Evolutionary conservation across 108 stramenopile species (phyloP), one percentile per base, ranked within the genome.

Genomic region (Cyclotella sp.): DNA sequence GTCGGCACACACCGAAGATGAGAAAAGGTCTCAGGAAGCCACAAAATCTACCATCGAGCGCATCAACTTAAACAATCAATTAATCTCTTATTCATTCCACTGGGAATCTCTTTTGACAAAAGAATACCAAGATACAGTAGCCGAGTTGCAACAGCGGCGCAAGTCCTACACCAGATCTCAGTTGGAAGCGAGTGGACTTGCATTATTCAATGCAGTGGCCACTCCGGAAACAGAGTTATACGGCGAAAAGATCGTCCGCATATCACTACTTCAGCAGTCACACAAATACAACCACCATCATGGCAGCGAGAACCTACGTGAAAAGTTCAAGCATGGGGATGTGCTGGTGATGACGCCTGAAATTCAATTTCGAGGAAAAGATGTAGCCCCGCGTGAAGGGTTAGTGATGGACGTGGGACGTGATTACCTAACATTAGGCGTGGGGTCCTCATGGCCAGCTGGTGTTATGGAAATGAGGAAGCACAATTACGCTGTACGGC

Each of bases 201-300:
- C 75, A 0, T 41, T 90, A 29, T 88, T 88, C 60, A 75, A 77
- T 39, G 90, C 84, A 0, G 26, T 46, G 44, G 91, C 91, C 0
- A 73, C 70, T 53, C 87, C 89, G 0, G 89, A 92, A 18, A 72
- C 88, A 29, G 91, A 90, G 77, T 26, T 90, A 26, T 85, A 85
- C 40, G 91, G 91, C 12, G 91, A 92, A 83, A 92, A 89, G 75
- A 85, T 88, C 61, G 84, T 92, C 0, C 80, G 91, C 12, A 53
- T 85, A 3, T 51, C 28, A 39, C 19, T 29, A 54, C 26, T 57
- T 6, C 39, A 46, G 24, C 34, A 27, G n/a, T 44, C 28, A 54
- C 44, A 54, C 8, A 13, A 49, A 68, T 83, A 9, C 24, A 58
- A 27, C 21, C 9, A 29, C 14, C 15, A 58, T 59, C 15, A 58